Conservation (phyloP, 2,329 filamentous ascomycete genomes). For the Alternaria viburni region DNA sequence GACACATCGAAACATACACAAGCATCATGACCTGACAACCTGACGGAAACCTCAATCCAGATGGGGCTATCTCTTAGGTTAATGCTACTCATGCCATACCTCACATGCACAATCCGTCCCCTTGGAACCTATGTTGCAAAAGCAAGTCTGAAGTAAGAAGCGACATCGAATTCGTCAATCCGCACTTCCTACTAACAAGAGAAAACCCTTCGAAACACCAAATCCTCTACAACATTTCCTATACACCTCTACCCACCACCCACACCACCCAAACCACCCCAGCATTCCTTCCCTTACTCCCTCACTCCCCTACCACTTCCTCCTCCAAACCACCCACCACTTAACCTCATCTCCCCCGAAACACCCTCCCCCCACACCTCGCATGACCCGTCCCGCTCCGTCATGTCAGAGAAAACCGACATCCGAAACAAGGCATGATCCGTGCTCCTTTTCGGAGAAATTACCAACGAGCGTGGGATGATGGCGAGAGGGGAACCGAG, state of each 20-base stretch:
- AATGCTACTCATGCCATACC: background rate
- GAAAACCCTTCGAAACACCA: too few species aligned
- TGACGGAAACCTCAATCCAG: background rate
- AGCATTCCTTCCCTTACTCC: too few species aligned
- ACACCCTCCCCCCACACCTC: background rate
- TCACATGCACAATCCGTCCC: background rate
- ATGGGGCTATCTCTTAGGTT: background rate
- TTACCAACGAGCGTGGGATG: background rate
- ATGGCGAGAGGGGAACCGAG: background rate
- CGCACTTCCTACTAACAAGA: too few species aligned
- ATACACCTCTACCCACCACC: too few species aligned
- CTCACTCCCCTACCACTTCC: too few species aligned
- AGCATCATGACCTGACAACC: background rate
- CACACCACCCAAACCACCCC: too few species aligned
- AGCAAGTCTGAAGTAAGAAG: too few species aligned
- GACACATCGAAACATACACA: background rate
- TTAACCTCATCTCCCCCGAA: background rate
- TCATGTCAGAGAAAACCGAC: background rate
- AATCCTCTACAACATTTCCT: too few species aligned
- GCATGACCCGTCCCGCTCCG: background rate
- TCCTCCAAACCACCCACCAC: background rate
- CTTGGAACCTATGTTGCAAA: background rate
- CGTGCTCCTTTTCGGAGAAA: background rate
- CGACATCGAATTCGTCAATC: too few species aligned
- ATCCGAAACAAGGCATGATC: background rate